phyloP scores from a whole-genome alignment of 306 rosid genomes.

The Glycine tomentella region DNA sequence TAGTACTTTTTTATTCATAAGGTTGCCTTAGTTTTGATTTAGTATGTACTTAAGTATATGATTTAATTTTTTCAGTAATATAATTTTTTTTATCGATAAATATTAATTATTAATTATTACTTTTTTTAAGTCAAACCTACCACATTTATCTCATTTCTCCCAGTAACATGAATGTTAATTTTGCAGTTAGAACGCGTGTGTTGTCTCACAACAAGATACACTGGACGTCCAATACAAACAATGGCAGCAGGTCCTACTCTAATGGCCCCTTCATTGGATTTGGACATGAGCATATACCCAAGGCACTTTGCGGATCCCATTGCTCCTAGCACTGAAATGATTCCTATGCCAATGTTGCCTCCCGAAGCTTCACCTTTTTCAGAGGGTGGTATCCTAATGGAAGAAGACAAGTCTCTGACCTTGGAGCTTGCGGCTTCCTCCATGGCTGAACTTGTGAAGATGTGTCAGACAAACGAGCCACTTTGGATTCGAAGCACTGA shows the following conservation, averaged over 20 bases:
- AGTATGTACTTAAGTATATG: no score
- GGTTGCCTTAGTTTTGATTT: no score
- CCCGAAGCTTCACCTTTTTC: conserved; percentile 61
- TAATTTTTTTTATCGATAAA: no score
- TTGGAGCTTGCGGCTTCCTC: conserved; percentile 75
- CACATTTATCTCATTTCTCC: no score
- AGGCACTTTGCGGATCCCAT: conserved; percentile 70
- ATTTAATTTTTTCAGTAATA: no score
- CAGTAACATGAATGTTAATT: background rate
- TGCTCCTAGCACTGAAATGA: conserved; percentile 63
- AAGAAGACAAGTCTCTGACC: conserved; percentile 80
- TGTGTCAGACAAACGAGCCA: conserved; percentile 70
- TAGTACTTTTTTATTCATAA: no score
- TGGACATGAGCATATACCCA: conserved; percentile 88
- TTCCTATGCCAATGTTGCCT: conserved; percentile 70
- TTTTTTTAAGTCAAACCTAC: no score
- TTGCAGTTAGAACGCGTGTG: conserved; percentile 79
- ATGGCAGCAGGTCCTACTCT: conserved; percentile 53
- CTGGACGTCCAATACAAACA: conserved; percentile 63
- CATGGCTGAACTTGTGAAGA: conserved; percentile 68
- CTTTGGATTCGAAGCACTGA: conserved; percentile 72
- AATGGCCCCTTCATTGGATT: conserved; percentile 69
- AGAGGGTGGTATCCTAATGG: conserved; percentile 60
- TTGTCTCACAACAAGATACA: conserved; percentile 73
- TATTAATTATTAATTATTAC: no score